These are phyloP conservation scores for Arachnopeziza araneosa DNA, from an alignment of 2,329 filamentous ascomycete species.

Conservation along the genomic window DNA sequence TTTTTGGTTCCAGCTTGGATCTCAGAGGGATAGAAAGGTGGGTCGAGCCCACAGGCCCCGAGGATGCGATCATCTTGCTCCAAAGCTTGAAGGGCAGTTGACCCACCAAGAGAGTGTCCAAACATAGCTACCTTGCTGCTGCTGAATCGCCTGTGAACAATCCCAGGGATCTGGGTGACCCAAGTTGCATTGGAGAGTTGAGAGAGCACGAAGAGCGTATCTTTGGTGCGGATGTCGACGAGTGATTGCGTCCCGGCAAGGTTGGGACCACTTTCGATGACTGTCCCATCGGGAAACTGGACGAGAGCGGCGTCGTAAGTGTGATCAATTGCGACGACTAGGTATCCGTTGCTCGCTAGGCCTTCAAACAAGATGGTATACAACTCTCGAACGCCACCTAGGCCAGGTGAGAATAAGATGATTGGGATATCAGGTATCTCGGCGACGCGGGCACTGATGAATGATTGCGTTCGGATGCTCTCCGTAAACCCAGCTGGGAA, in stretches of 20 bases:
- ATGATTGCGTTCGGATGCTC: slow-evolving; percentile 17
- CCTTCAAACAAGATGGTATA: slow-evolving; percentile 26
- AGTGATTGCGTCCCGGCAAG: slow-evolving; percentile 3
- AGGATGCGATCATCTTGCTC: slow-evolving; percentile 26
- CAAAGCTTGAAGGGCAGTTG: slow-evolving; percentile 26
- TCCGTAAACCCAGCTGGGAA: slow-evolving; percentile 26
- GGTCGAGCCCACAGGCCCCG: slow-evolving; percentile 34
- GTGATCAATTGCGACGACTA: slow-evolving; percentile 31
- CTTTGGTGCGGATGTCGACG: slow-evolving; percentile 5
- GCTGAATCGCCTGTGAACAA: neutral
- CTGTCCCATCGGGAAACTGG: slow-evolving; percentile 25
- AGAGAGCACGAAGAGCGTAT: slow-evolving; percentile 14
- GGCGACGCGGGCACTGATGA: slow-evolving; percentile 6
- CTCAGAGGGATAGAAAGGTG: slow-evolving; percentile 25
- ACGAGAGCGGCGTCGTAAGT: slow-evolving; percentile 29
- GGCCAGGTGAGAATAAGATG: slow-evolving; percentile 28
- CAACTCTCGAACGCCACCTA: slow-evolving; percentile 21
- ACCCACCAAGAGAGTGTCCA: slow-evolving; percentile 31
- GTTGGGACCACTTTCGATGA: neutral
- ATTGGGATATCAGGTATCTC: slow-evolving; percentile 16
- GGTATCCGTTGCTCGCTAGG: slow-evolving; percentile 29
- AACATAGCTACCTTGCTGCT: slow-evolving; percentile 29
- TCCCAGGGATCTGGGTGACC: slow-evolving; percentile 1
- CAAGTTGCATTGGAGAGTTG: slow-evolving; percentile 6
- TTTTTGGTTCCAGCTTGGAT: slow-evolving; percentile 17